Conservation (phyloP, 1,284 basidiomycete species). For the Ustilago nuda region DNA sequence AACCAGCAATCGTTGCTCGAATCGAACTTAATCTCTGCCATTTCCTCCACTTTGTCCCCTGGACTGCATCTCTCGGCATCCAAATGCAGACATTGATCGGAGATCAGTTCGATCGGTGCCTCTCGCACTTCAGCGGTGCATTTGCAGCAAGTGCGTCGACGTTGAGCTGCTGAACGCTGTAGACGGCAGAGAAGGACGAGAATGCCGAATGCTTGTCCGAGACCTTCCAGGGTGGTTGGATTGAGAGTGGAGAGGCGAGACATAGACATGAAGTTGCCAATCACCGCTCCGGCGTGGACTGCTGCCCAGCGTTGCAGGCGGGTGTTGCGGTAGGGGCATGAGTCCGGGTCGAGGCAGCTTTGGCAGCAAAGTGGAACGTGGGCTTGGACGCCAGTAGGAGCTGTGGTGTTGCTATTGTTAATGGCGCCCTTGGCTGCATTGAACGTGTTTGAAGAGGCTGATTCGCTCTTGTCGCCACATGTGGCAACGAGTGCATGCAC, state of each 20-base stretch:
- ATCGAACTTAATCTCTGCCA: constrained; percentile 13
- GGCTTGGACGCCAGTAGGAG: constrained; percentile 10
- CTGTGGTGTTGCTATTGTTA: neutral
- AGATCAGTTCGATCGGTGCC: constrained; percentile 26
- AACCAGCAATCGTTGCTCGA: constrained; percentile 36
- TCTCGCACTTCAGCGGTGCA: constrained; percentile 33
- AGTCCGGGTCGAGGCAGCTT: constrained; percentile 24
- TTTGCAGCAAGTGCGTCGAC: constrained; percentile 17
- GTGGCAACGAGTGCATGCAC: constrained; percentile 35
- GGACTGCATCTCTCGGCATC: constrained; percentile 36
- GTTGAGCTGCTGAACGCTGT: constrained; percentile 9
- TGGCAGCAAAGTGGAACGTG: constrained; percentile 30
- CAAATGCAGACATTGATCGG: constrained; percentile 43
- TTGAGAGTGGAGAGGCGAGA: constrained; percentile 41
- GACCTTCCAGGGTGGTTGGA: constrained; percentile 41
- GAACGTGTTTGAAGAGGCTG: neutral
- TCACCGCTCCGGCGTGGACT: constrained; percentile 42
- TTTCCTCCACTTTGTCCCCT: neutral
- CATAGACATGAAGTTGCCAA: constrained; percentile 48
- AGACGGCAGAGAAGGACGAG: constrained; percentile 45
- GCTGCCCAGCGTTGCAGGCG: constrained; percentile 44
- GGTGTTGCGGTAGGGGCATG: constrained; percentile 38
- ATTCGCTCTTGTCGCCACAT: constrained; percentile 25
- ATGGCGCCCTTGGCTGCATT: neutral
- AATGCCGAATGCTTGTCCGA: constrained; percentile 40